Evolutionary conservation across 1,139 yeast genomes (phyloP).

Genomic region (Arxiozyma slooffiae): DNA sequence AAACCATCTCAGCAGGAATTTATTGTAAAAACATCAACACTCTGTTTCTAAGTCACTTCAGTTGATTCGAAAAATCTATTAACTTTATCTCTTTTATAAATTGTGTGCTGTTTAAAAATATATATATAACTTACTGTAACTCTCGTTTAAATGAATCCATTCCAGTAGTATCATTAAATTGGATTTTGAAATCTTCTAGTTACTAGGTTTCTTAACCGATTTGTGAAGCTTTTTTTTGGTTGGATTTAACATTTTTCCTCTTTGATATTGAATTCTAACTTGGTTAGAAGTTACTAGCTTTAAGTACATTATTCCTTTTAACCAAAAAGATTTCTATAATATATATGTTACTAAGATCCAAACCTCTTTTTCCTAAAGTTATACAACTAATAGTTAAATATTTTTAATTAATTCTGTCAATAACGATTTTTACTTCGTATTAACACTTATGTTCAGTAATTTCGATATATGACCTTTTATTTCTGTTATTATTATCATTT

Average conservation of each 20-base stretch:
- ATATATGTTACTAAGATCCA: background rate
- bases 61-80: constrained; percentile 40
- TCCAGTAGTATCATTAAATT: background rate
- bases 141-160: constrained; percentile 13
- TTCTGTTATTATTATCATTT: too few species aligned
- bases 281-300: background rate
- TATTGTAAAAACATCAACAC: constrained; percentile 40
- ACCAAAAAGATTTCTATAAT: background rate
- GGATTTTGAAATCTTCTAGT: background rate
- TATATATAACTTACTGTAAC: constrained; percentile 15
- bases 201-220: background rate
- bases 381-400: background rate
- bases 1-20: constrained; percentile 51
- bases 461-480: too few species aligned
- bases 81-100: constrained; percentile 27
- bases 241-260: background rate
- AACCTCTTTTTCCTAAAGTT: background rate
- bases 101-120: constrained; percentile 32
- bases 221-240: background rate
- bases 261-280: background rate
- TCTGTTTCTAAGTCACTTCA: constrained; percentile 48
- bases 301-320: background rate
- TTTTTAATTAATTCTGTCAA: too few species aligned
- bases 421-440: background rate
- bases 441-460: too few species aligned